Conservation (phyloP, 2,329 filamentous ascomycete species). For the Magnaporthiopsis rhizophila region DNA sequence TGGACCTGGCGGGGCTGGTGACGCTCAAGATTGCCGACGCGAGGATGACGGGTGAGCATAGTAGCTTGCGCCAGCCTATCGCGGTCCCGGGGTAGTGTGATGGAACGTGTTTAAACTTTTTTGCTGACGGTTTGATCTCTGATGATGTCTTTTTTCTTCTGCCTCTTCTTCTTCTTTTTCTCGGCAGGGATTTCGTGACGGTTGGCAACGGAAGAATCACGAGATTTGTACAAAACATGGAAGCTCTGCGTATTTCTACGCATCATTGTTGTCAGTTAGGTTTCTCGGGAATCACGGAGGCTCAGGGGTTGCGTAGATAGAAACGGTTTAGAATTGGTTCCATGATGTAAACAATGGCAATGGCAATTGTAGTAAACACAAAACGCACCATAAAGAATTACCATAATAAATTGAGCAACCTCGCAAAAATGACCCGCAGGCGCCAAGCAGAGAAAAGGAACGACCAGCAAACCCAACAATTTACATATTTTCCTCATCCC, state of each 20-base stretch:
- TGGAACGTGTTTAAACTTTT: too few species aligned
- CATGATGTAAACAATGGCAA: not conserved
- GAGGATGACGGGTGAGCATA: not conserved
- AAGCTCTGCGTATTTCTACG: not conserved
- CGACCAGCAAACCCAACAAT: too few species aligned
- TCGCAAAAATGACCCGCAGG: too few species aligned
- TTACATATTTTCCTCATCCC: not conserved
- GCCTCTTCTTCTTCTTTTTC: too few species aligned
- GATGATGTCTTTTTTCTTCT: too few species aligned
- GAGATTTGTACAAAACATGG: too few species aligned
- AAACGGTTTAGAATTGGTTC: not conserved
- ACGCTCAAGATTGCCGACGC: not conserved
- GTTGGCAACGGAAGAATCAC: too few species aligned
- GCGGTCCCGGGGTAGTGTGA: too few species aligned
- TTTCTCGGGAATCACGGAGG: not conserved
- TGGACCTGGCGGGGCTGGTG: constrained; percentile 1
- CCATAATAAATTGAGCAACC: not conserved
- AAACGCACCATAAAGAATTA: not conserved
- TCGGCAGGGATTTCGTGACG: too few species aligned
- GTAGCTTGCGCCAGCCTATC: not conserved
- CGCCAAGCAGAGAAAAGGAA: too few species aligned
- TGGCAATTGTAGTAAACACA: not conserved
- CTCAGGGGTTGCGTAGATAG: not conserved
- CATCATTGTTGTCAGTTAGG: not conserved
- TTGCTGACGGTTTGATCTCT: too few species aligned